These are phyloP conservation scores for Fusarium sambucinum DNA, from an alignment of 2,329 filamentous ascomycete genomes.

Conservation along the genomic window DNA sequence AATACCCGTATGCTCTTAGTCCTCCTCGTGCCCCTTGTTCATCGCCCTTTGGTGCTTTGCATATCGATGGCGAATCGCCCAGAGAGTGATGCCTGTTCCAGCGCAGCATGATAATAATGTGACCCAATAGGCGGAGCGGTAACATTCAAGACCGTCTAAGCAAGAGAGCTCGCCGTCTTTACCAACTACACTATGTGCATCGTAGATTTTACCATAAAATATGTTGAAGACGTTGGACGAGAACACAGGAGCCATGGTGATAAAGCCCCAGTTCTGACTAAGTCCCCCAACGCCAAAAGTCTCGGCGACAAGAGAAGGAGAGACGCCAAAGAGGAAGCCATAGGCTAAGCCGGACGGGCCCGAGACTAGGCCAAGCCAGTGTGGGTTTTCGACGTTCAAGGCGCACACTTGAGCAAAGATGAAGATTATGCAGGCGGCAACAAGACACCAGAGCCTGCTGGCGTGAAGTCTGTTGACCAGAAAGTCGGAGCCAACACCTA, in stretches of 20 bases:
- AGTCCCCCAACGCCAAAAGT: constrained; percentile 91
- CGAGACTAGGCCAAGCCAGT: constrained; percentile 81
- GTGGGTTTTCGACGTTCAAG: constrained; percentile 79
- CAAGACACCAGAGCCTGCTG: constrained; percentile 91
- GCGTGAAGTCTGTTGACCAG: constrained; percentile 84
- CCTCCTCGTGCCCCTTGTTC: constrained; percentile 56
- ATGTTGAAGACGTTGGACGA: constrained; percentile 94
- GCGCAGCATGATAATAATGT: constrained; percentile 78
- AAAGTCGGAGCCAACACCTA: constrained; percentile 89
- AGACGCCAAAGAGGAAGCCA: constrained; percentile 93
- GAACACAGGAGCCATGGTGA: constrained; percentile 89
- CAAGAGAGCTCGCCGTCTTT: constrained; percentile 80
- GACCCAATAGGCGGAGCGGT: constrained; percentile 81
- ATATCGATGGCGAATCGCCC: constrained; percentile 73
- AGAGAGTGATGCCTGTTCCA: constrained; percentile 77
- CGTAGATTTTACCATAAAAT: constrained; percentile 87
- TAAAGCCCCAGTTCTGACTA: constrained; percentile 95
- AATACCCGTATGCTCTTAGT: constrained; percentile 36
- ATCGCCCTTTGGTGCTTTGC: constrained; percentile 54
- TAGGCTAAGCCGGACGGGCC: constrained; percentile 89
- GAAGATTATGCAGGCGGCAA: constrained; percentile 82
- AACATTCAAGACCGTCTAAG: constrained; percentile 82
- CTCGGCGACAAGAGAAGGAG: constrained; percentile 88
- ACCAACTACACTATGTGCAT: constrained; percentile 78
- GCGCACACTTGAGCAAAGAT: constrained; percentile 82